phyloP scores from a whole-genome alignment of 148 eudicot genomes.

The Dianthus caryophyllus region DNA sequence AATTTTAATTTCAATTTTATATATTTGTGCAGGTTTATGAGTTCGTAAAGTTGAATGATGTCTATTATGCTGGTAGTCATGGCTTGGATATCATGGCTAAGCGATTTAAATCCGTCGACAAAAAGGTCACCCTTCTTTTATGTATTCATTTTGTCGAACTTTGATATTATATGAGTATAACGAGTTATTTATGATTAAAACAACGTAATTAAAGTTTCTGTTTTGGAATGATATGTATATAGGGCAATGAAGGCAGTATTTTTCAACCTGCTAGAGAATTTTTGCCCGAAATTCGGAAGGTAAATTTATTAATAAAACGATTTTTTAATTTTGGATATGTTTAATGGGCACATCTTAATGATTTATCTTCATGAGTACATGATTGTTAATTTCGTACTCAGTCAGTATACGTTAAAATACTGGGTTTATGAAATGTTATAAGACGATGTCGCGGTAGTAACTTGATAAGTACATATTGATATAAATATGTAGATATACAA shows the following conservation, averaged over 20 bases:
- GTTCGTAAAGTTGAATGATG: constrained; percentile 74
- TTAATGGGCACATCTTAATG: no score
- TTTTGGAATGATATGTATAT: not conserved
- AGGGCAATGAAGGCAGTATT: constrained; percentile 62
- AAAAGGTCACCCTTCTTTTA: no score
- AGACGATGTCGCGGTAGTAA: not conserved
- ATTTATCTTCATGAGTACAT: no score
- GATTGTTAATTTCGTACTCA: no score
- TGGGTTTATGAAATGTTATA: not conserved
- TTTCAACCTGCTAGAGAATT: constrained; percentile 87
- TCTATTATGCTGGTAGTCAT: constrained; percentile 92
- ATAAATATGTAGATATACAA: constrained; percentile 44
- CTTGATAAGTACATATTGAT: not conserved
- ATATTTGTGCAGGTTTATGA: constrained; percentile 55
- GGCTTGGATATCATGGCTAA: constrained; percentile 83
- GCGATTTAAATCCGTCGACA: constrained; percentile 36
- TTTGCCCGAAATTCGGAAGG: constrained; percentile 71
- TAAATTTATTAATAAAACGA: no score
- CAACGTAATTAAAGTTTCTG: not conserved
- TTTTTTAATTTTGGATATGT: no score
- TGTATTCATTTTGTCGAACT: no score
- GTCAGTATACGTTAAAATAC: not conserved
- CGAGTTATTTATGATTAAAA: no score
- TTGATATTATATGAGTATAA: no score
- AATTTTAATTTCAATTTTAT: no score